These are phyloP conservation scores for Kappamyces sp. DNA, from an alignment of 192 early-diverging fungal species.

Conservation along the genomic window DNA sequence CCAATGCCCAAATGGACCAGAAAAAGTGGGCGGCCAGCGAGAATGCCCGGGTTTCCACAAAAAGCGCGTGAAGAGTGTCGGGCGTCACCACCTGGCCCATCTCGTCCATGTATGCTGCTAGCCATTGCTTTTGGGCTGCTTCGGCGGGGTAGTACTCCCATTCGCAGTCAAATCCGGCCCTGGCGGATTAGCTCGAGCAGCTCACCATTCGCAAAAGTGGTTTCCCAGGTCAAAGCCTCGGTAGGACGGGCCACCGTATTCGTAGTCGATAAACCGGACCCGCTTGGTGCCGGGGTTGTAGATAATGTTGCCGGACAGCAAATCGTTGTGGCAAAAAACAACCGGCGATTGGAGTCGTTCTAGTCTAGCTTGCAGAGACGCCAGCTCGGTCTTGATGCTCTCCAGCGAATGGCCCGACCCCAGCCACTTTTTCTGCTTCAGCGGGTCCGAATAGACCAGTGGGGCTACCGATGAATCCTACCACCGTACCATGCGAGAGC, in stretches of 20 bases:
- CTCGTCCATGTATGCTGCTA: conserved; percentile 60
- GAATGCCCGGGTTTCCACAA: conserved; percentile 74
- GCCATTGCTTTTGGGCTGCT: conserved; percentile 66
- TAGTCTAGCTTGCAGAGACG: conserved; percentile 48
- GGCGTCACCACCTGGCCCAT: conserved; percentile 21
- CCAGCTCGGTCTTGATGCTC: conserved; percentile 30
- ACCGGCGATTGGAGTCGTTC: conserved; percentile 63
- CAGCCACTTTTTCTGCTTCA: conserved; percentile 49
- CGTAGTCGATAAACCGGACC: conserved; percentile 76
- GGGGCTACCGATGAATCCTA: too few relatives aligned
- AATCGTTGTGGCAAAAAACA: conserved; percentile 90
- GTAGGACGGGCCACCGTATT: conserved; percentile 79
- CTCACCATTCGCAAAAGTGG: conserved; percentile 90
- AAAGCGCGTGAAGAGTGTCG: conserved; percentile 57
- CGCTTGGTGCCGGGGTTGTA: conserved; percentile 42
- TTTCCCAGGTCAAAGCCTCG: conserved; percentile 94
- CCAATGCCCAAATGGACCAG: conserved; percentile 58
- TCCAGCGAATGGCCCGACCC: conserved; percentile 14
- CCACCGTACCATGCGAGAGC: conserved; percentile 55
- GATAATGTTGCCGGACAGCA: conserved; percentile 87
- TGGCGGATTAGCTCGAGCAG: conserved; percentile 11
- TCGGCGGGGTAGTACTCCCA: conserved; percentile 74
- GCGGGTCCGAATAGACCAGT: conserved; percentile 40
- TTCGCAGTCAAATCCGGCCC: conserved; percentile 83
- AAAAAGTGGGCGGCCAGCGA: conserved; percentile 87